Conservation (phyloP, 768 basidiomycete genomes). For the Amanita brunnescens region DNA sequence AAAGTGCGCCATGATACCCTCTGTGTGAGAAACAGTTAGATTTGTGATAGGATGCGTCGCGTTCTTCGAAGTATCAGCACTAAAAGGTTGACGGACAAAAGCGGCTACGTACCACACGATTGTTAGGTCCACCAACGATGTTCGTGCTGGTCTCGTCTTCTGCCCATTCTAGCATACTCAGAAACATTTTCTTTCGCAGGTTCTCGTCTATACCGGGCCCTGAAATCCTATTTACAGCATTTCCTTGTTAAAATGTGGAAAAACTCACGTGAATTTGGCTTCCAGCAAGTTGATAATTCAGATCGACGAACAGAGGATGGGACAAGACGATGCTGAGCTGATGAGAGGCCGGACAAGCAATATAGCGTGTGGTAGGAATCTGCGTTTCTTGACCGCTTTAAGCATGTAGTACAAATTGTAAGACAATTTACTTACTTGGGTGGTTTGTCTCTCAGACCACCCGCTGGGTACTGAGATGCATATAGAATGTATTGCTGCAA, state of each 20-base stretch:
- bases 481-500: conserved; percentile 83
- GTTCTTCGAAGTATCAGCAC: conserved; percentile 38
- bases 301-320: conserved; percentile 31
- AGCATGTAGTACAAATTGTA: background rate
- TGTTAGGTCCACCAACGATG: conserved; percentile 51
- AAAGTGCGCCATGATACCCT: conserved; percentile 63
- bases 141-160: conserved; percentile 54
- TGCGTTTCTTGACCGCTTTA: conserved; percentile 41
- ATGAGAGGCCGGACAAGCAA: conserved; percentile 83
- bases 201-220: conserved; percentile 1
- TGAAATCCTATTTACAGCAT: background rate
- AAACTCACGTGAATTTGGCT: background rate
- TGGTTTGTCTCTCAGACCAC: conserved; percentile 92
- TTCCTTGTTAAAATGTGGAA: background rate
- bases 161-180: conserved; percentile 51
- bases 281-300: conserved; percentile 18
- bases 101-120: conserved; percentile 46
- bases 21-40: conserved; percentile 57
- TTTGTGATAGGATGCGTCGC: conserved; percentile 78
- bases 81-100: background rate
- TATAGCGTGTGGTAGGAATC: conserved; percentile 95
- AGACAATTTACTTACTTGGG: conserved; percentile 53
- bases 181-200: conserved; percentile 33
- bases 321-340: conserved; percentile 73
- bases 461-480: conserved; percentile 78